Evolutionary conservation across 768 basidiomycete species (phyloP), one percentile per base, ranked within the genome.

Genomic region (Boletus eberwhitei): DNA sequence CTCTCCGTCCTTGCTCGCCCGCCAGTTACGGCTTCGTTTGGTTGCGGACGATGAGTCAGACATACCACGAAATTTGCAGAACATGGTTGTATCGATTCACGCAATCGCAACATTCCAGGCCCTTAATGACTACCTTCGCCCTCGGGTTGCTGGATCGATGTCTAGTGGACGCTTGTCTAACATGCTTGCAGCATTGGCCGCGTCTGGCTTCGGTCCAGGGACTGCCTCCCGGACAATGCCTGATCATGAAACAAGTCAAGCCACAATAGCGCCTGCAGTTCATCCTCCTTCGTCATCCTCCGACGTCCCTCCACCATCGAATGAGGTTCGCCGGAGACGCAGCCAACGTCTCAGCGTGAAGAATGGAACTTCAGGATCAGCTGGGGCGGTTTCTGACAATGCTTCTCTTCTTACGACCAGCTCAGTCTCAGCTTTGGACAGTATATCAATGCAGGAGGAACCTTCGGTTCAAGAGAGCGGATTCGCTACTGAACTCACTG

Each of bases 61-160:
- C 60, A 82, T 96, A 21, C 96, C 97, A 17, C 85, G 87, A 51
- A 87, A 82, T 65, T 75, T 91, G 34, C 88, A 88, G 64, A 94
- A 92, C 61, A 90, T 98, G 65, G 91, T 93, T 37, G 91, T 98
- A 21, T 98, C 95, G 8, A 98, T 98, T 57, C 96, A 98, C 67
- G 96, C 95, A 7, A 97, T 98, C 58, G 96, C 97, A 1, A 98
- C 94, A 1, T 93, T 98, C 81, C 93, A 97, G 69, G 94, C 96
- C 1, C 79, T 98, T 31, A 92, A 97, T 64, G 95, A 97, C 69
- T 99, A 98, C 69, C 82, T 98, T 13, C 87, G 93, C 1, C 96
- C 96, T 24, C 83, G 93, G 4, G 87, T 97, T 32, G 77, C 92
- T 7, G 90, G 91, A 0, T 67, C 89, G 22, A 68, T 87, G 48